Evolutionary conservation across 1,284 basidiomycete genomes (phyloP), one percentile per base, ranked within the genome.

Genomic region (Fistulina hepatica): DNA sequence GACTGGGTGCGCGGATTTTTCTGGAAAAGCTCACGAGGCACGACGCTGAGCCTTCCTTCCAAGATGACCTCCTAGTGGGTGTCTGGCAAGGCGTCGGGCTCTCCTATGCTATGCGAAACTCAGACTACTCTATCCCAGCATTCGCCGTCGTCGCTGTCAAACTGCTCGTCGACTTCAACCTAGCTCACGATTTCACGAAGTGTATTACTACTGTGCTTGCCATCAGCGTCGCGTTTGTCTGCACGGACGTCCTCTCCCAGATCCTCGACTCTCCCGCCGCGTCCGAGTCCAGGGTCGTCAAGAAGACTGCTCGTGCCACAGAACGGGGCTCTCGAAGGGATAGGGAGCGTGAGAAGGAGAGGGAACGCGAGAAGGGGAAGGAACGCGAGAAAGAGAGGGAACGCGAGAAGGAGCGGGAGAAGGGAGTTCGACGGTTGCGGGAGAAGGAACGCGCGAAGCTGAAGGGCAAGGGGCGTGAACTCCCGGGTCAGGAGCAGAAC

Each of bases 21-120:
- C 59, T 83, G 47, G 74, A 81, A 57, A 62, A 65, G 43, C 56
- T 74, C 50, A 67, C 63, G 40, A 54, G 57, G 38, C 54, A 65
- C 36, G 60, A 55, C 41, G 56, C 65, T 43, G 58, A 69, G 11
- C 58, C 69, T 48, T 57, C 74, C 30, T 66, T 69, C 43, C 72
- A 81, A 51, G 64, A 66, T 48, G 59, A 83, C 54, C 70, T 86
- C 43, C 60, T 70, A 39, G n/a, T 13, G n/a, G 82, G 82, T 39
- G 65, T 77, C 48, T 76, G 79, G 66, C 78, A 84, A 56, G 82
- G 82, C 36, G 71, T 81, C 45, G 76, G 71, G 19, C 61, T 86
- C 33, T 78, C 82, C 52, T 78, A 73, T 50, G 64, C 73, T 44
- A 64, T 62, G 42, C 71, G 71, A 52, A 62, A 67, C 37, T 64